These are phyloP conservation scores for Coemansia aciculifera DNA, from an alignment of 192 early-diverging fungal species.

Conservation along the genomic window DNA sequence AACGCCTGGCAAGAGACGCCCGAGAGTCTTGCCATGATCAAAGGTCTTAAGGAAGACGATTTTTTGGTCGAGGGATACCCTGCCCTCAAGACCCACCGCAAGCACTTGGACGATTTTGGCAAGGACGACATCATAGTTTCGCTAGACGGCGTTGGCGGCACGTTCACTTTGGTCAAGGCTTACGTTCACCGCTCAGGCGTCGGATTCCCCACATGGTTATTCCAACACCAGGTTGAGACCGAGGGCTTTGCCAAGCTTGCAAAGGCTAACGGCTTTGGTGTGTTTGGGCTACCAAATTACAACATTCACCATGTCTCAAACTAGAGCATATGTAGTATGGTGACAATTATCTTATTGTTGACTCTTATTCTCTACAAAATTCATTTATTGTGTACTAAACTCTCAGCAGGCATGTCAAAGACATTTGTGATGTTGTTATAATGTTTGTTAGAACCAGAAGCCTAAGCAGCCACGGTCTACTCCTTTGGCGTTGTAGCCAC, in stretches of 20 bases:
- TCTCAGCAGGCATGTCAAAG: background rate
- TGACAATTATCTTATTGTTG: background rate
- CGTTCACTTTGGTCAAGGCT: constrained; percentile 66
- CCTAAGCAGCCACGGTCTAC: no score
- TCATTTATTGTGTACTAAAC: background rate
- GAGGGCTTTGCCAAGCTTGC: constrained; percentile 75
- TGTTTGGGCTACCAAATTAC: constrained; percentile 65
- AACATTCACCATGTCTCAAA: constrained; percentile 59
- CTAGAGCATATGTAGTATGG: background rate
- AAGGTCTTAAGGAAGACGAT: constrained; percentile 32
- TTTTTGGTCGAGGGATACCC: constrained; percentile 52
- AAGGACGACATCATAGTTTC: constrained; percentile 53
- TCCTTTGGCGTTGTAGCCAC: no score
- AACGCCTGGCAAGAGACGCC: constrained; percentile 70
- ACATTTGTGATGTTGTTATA: no score
- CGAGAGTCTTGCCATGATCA: constrained; percentile 55
- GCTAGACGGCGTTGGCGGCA: constrained; percentile 69
- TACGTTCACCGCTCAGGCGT: constrained; percentile 66
- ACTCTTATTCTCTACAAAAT: background rate
- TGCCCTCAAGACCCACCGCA: constrained; percentile 40
- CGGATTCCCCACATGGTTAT: constrained; percentile 62
- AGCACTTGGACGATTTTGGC: constrained; percentile 43
- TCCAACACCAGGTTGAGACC: constrained; percentile 69
- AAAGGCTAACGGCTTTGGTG: constrained; percentile 60
- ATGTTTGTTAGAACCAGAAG: no score